Evolutionary conservation across 1,284 basidiomycete species (phyloP), one percentile per base, ranked within the genome.

Genomic region (Amylostereum areolatum): DNA sequence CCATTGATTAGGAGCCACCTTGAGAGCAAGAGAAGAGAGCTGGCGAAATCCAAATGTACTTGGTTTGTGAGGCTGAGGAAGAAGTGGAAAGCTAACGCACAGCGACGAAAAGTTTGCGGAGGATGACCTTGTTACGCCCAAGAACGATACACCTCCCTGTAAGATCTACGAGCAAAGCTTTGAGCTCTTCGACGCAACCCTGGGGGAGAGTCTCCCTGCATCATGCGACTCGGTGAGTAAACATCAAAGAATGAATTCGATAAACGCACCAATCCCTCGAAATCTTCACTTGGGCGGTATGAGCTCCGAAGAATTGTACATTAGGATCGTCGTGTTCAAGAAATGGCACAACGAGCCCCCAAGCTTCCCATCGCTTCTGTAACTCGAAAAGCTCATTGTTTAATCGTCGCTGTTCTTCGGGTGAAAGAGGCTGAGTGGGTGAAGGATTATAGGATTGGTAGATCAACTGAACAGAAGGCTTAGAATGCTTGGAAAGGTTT

Each of bases 271-370:
- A 92, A 62, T 94, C 92, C 55, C 92, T 73, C 18, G 87, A 82
- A 57, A 94, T 91, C 77, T 95, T 95, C 53, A 93, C 89, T 62
- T 93, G 89, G 1, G 87, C 81, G 0, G 90, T 95, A 62, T 94
- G 91, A 4, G 92, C 92, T 4, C 91, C 90, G 62, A 92, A 94
- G 75, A 94, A 95, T 61, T 92, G 85, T 6, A 94, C 89, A 59
- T 90, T 90, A 44, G 77, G 73, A 64, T 93, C 86, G 55, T 73
- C 66, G 59, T 85, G 73, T 18, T 81, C 73, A 35, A 90, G 66
- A 54, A 91, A 77, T 0, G 89, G 87, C 37, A 88, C 71, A 29
- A 89, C 79, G 42, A 91, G 69, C 10, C 87, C 87, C 89, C 89
- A 91, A 4, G 87, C 88, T 55, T 81, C 77, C 44, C 77, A 78